Conservation (phyloP, 257 asterid species). For the Lycium ferocissimum region DNA sequence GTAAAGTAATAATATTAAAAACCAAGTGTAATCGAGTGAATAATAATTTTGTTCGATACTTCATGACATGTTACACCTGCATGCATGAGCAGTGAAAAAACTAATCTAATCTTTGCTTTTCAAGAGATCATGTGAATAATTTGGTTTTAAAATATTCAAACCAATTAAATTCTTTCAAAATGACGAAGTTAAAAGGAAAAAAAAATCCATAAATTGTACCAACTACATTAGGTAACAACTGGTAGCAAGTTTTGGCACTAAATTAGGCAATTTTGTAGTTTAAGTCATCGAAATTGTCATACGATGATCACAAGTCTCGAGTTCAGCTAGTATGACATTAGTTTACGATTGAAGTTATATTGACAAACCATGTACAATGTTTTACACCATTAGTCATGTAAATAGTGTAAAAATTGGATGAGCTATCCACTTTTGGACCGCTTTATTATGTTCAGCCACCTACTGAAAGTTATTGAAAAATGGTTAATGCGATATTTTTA, state of each 20-base stretch:
- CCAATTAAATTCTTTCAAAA: not conserved
- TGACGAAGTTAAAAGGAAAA: not conserved
- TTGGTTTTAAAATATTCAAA: not conserved
- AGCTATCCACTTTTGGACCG: no score
- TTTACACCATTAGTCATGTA: no score
- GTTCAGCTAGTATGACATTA: not conserved
- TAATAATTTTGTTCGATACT: not conserved
- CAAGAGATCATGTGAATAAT: not conserved
- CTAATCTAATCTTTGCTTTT: not conserved
- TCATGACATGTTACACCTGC: constrained; percentile 3
- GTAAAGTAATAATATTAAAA: constrained; percentile 27
- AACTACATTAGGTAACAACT: not conserved
- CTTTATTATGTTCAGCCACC: no score
- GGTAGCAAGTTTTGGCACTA: not conserved
- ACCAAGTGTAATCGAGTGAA: not conserved
- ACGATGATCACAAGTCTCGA: not conserved
- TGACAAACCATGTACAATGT: no score
- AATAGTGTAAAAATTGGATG: no score
- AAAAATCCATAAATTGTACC: not conserved
- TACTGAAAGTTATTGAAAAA: no score
- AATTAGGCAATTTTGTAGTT: not conserved
- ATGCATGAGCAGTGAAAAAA: not conserved
- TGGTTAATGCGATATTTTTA: no score
- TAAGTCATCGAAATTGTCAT: not conserved
- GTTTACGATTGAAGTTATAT: no score